phyloP scores from a whole-genome alignment of 2,329 filamentous ascomycete species.

The Phyllosticta capitalensis region DNA sequence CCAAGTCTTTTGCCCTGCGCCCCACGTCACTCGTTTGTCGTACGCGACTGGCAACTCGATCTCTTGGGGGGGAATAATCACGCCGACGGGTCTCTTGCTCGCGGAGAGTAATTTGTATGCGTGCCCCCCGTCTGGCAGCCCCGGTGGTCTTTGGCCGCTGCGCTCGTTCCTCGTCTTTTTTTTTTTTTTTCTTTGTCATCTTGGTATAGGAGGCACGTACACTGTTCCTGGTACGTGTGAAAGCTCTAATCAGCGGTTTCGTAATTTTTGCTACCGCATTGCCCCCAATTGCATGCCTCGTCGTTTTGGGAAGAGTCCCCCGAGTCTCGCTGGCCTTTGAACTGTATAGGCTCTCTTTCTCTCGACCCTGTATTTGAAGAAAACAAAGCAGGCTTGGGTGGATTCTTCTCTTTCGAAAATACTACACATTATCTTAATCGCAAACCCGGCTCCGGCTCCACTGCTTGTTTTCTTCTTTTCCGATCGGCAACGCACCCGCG shows the following conservation, averaged over 20 bases:
- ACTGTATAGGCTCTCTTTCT: too few species aligned
- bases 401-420: too few species aligned
- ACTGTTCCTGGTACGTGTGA: slow-evolving; percentile 5
- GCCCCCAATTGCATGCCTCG: background rate
- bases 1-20: slow-evolving; percentile 4
- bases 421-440: too few species aligned
- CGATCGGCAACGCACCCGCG: too few species aligned
- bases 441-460: too few species aligned
- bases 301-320: background rate
- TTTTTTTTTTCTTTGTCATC: background rate
- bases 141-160: background rate
- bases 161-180: slow-evolving; percentile 3
- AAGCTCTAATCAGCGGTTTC: slow-evolving; percentile 9
- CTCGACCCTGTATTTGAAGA: too few species aligned
- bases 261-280: background rate
- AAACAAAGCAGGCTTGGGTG: too few species aligned
- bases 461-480: too few species aligned
- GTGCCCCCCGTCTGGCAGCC: slow-evolving; percentile 2
- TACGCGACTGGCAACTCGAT: background rate
- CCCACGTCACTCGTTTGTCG: slow-evolving; percentile 5
- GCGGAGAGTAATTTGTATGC: background rate
- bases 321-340: too few species aligned
- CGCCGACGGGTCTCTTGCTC: background rate
- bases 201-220: slow-evolving; percentile 1
- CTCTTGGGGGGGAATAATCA: background rate